Conservation (phyloP, 805 yeast genomes). For the Ogataea pignaliae region DNA sequence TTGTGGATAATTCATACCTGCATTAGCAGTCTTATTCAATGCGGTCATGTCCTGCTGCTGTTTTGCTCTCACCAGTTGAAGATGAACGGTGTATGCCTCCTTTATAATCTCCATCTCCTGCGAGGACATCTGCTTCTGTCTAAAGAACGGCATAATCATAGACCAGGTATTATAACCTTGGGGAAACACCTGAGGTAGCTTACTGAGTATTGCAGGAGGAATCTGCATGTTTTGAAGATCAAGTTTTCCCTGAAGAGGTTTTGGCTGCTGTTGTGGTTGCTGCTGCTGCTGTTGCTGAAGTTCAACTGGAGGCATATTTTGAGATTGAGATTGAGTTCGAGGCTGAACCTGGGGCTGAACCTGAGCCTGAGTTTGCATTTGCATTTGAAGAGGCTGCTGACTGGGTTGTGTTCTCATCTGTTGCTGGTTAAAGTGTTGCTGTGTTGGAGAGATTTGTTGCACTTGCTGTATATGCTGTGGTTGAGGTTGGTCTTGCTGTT, state of each 20-base stretch:
- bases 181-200: constrained; percentile 68
- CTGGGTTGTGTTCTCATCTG: neutral
- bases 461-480: neutral
- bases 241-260: constrained; percentile 18
- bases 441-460: neutral
- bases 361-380: constrained; percentile 21
- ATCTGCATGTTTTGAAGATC: constrained; percentile 64
- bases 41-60: constrained; percentile 31
- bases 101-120: constrained; percentile 56
- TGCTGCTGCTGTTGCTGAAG: constrained; percentile 13
- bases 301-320: constrained; percentile 9
- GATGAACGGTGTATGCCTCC: constrained; percentile 63
- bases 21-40: constrained; percentile 12
- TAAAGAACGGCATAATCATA: constrained; percentile 61
- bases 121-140: constrained; percentile 50
- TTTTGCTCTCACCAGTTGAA: constrained; percentile 46
- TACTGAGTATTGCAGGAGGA: constrained; percentile 60
- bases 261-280: constrained; percentile 7
- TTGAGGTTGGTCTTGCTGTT: constrained; percentile 15
- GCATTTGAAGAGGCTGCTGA: constrained; percentile 14
- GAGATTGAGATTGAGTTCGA: constrained; percentile 26
- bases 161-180: constrained; percentile 79
- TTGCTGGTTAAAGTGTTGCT: neutral
- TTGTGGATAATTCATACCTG: constrained; percentile 22
- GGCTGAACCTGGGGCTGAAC: constrained; percentile 21